Base-by-base conservation (phyloP, 495 filamentous ascomycete genomes). In the Penicillium taxi region DNA sequence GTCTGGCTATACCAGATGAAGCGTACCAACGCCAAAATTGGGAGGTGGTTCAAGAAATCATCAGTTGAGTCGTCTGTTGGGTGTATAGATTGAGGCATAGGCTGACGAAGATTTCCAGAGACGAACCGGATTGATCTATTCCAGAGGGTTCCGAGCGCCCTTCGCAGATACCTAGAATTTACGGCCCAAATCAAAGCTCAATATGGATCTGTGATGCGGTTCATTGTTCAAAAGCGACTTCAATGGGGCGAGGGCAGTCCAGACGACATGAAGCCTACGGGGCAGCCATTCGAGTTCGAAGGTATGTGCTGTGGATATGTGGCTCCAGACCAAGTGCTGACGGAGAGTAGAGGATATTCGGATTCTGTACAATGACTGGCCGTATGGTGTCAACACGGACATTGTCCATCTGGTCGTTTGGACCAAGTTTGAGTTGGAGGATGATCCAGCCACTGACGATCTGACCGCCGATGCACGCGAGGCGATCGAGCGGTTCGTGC, bases 301-400 rank as follows among this genome's bases (percentile, higher is more conserved):
- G 70, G 72, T 76, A 58, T 19, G 61, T 24, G 14, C 12, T 42
- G 6, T 5, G 5, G 26, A 15, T 14, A 9, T 34, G 7, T 7
- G 18, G 9, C 15, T 14, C 31, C 11, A 23, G 31, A 6, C 12
- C 17, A 26, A 31, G 19, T 14, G 15, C 30, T 43, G 11, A 36
- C 26, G 13, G n/a, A 22, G 28, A 20, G 22, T 34, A 77, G 81
- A 80, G 34, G 82, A 93, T 47, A 53, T 82, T 51, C 83, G 80
- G 43, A 77, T 90, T 25, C 56, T 93, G 13, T 76, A 75, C 61
- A 94, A 94, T 50, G 86, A 94, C 68, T 94, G 86, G 85, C 87
- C 87, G 2, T 94, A 94, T 47, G 86, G 85, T 0, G 64, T 93
- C 36, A 84, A 88, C 40, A 46, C 64, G 21, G 67, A 67, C 38